These are phyloP conservation scores for Rubroshorea leprosula DNA, from an alignment of 345 rosid genomes.

Conservation along the genomic window DNA sequence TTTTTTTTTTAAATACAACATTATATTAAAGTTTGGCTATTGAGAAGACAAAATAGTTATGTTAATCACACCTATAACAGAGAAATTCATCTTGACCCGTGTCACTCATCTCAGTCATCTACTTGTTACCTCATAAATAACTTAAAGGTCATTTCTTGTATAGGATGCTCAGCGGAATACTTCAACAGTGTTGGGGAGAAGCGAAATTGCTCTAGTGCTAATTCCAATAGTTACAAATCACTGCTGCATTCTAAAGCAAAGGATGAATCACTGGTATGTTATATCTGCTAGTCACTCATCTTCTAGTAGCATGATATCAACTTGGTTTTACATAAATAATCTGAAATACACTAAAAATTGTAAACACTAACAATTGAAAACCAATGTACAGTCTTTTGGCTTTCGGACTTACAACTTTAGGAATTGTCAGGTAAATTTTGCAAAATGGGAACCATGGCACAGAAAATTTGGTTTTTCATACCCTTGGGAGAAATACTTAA, in stretches of 20 bases:
- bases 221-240: constrained; percentile 33
- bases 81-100: too few species aligned
- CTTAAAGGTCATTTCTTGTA: constrained; percentile 13
- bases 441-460: constrained; percentile 97
- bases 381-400: too few species aligned
- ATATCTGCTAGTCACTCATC: background rate
- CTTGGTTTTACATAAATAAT: background rate
- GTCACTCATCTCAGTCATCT: background rate
- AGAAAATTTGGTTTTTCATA: constrained; percentile 68
- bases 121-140: background rate
- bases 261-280: constrained; percentile 54
- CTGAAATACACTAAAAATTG: background rate
- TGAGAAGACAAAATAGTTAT: background rate
- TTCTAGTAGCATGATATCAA: background rate
- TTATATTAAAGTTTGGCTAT: background rate
- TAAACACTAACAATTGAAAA: too few species aligned
- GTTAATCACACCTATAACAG: too few species aligned
- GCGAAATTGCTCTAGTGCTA: constrained; percentile 22
- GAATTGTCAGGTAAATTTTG: constrained; percentile 55
- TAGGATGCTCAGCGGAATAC: constrained; percentile 44
- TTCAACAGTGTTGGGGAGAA: constrained; percentile 21
- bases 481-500: constrained; percentile 69
- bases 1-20: too few species aligned
- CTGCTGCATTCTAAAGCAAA: constrained; percentile 47
- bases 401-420: background rate